Evolutionary conservation across 2,329 filamentous ascomycete species (phyloP).

Genomic region (Pleurostoma richardsiae): DNA sequence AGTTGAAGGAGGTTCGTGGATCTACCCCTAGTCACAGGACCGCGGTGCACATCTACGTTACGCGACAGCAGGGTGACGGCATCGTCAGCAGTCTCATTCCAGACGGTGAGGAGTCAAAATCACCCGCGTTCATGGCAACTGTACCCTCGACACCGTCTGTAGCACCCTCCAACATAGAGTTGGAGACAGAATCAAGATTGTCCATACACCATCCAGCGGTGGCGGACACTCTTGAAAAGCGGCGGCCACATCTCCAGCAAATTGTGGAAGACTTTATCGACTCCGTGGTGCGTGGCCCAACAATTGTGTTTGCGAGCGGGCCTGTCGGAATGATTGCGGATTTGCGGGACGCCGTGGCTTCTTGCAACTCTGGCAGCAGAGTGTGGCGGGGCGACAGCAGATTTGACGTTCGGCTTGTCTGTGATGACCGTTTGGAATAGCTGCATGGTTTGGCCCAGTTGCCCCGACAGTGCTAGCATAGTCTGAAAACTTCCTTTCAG

Average conservation of each 20-base stretch:
- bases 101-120: too few relatives aligned
- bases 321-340: constrained; percentile 56
- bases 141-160: too few relatives aligned
- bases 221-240: constrained; percentile 21
- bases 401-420: constrained; percentile 50
- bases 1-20: constrained; percentile 41
- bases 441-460: too few relatives aligned
- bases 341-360: constrained; percentile 47
- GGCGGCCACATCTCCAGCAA: constrained; percentile 38
- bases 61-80: constrained; percentile 8
- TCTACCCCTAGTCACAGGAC: neutral
- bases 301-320: constrained; percentile 55
- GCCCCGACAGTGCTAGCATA: too few relatives aligned
- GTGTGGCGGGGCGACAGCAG: constrained; percentile 55
- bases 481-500: too few relatives aligned
- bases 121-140: too few relatives aligned
- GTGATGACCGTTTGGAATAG: constrained; percentile 55
- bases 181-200: too few relatives aligned
- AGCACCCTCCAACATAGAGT: too few relatives aligned
- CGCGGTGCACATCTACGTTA: neutral
- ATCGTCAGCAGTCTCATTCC: neutral
- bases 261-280: constrained; percentile 45
- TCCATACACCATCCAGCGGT: constrained; percentile 9
- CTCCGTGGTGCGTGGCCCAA: constrained; percentile 39
- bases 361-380: constrained; percentile 42